Evolutionary conservation across 129 eudicot genomes (phyloP), one percentile per base, ranked within the genome.

Genomic region (Tagetes erecta): DNA sequence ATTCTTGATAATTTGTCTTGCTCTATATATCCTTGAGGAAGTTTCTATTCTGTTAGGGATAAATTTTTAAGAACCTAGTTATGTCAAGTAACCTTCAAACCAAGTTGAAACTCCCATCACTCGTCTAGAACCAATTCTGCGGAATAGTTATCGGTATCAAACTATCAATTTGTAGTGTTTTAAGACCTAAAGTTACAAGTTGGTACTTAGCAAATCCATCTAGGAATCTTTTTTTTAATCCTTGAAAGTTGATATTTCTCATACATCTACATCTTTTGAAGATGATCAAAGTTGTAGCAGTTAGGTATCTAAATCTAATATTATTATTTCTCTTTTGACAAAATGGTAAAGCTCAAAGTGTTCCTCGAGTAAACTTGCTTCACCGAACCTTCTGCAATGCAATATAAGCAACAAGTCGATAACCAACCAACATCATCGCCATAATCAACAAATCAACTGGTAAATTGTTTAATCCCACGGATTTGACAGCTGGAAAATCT

Each of bases 391-490:
- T 82, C 50, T 83, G 88, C 80, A 95, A 77, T 67, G 99, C 97
- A 11, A 88, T 78, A 81, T 91, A 95, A 31, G 99, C 99, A 71
- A 90, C 55, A 42, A 94, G 78, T 53, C 98, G 86, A 70, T 94
- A 94, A 65, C 96, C 93, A 38, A 94, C 65, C 80, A 94, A 83
- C 98, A 94, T 94, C 55, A 88, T 77, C 3, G 92, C 87, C 97
- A 94, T 81, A 47, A 82, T 53, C 58, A 58, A 71, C 80, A 90
- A 86, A 76, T 90, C 98, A 9, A 85, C 50, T 34, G 90, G 81
- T 83, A 88, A 59, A 71, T 88, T 45, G 76, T 80, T 34, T 13
- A 95, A 78, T 64, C 99, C 99, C 36, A 95, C 91, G 7, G 97
- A 82, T 66, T 76, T 88, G 27, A 95, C 86, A 1, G 91, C 87